Conservation (phyloP, 352 stramenopile species). For the Phytophthora sojae region DNA sequence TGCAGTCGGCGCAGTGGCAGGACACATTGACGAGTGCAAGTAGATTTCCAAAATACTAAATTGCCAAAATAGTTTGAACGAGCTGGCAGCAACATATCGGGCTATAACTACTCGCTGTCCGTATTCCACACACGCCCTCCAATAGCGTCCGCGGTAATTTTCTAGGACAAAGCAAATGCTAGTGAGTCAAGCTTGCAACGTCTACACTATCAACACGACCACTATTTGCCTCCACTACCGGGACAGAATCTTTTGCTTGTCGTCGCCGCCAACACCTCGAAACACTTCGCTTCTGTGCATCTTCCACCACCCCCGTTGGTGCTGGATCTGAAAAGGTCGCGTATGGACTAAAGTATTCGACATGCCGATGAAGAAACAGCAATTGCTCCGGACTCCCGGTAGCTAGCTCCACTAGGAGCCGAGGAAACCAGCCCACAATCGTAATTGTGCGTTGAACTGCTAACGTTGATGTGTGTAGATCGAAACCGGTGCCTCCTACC, state of each 20-base stretch:
- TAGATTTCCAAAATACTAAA: neutral
- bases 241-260: neutral
- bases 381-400: slow-evolving; percentile 24
- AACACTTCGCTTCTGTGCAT: neutral
- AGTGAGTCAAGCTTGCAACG: too few relatives aligned
- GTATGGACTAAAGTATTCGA: slow-evolving; percentile 34
- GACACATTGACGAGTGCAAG: neutral
- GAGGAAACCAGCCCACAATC: slow-evolving; percentile 32
- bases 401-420: slow-evolving; percentile 25
- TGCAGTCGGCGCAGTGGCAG: neutral
- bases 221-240: neutral
- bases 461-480: slow-evolving; percentile 21
- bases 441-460: slow-evolving; percentile 34
- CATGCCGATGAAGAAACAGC: slow-evolving; percentile 32
- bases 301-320: neutral
- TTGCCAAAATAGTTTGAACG: slow-evolving; percentile 7
- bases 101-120: too few relatives aligned
- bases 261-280: neutral
- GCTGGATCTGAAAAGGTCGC: slow-evolving; percentile 24
- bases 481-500: slow-evolving; percentile 2
- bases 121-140: too few relatives aligned
- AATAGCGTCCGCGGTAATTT: too few relatives aligned
- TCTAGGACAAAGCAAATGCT: too few relatives aligned
- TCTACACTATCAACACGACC: neutral
- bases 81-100: too few relatives aligned